These are phyloP conservation scores for Pichia phayaonensis DNA, from an alignment of 805 yeast species.

Conservation along the genomic window DNA sequence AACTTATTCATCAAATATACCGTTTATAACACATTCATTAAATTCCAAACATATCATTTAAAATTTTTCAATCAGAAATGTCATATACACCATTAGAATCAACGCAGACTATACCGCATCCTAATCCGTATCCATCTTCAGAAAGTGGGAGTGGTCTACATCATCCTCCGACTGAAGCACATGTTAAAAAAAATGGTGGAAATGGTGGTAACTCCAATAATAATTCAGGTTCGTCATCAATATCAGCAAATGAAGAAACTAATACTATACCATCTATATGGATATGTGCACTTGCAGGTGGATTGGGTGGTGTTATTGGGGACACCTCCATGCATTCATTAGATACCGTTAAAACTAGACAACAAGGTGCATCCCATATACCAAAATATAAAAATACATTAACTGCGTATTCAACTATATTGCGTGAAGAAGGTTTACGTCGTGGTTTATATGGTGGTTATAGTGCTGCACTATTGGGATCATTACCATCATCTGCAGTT, in stretches of 20 bases:
- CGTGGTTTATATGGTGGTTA: constrained; percentile 91
- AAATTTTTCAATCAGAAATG: background rate
- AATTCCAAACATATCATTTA: too few species aligned
- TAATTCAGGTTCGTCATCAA: background rate
- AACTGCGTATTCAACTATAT: constrained; percentile 68
- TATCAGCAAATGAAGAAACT: background rate
- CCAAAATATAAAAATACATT: constrained; percentile 66
- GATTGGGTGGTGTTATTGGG: constrained; percentile 89
- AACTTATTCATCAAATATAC: too few species aligned
- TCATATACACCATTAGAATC: background rate
- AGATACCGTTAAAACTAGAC: constrained; percentile 95
- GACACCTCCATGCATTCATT: constrained; percentile 91
- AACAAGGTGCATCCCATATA: constrained; percentile 80
- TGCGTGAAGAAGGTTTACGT: constrained; percentile 73
- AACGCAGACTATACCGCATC: constrained; percentile 8
- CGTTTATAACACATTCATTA: background rate
- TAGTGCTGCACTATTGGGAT: constrained; percentile 84
- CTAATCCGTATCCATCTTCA: constrained; percentile 1
- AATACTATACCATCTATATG: constrained; percentile 35
- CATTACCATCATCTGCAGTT: constrained; percentile 90
- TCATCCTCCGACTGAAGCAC: background rate
- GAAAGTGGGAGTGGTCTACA: background rate
- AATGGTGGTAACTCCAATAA: background rate
- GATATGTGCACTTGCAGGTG: constrained; percentile 80
- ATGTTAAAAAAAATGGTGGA: too few species aligned